A percentile compares a stretch with the other conserved stretches of the same genome.
phyloP scores from a whole-genome alignment of 345 rosid species.

The Luvunga scandens region DNA sequence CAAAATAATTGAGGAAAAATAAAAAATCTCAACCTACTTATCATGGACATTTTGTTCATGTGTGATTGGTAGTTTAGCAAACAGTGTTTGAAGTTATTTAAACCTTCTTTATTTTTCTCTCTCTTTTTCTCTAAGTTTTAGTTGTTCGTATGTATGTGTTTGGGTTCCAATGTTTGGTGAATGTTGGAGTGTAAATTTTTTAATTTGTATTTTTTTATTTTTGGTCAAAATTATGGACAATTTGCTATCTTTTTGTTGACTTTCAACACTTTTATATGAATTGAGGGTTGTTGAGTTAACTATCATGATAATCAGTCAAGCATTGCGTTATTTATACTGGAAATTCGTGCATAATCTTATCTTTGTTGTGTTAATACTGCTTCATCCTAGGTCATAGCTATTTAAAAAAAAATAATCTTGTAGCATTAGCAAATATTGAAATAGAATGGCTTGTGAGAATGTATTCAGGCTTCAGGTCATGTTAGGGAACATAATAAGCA shows the following conservation, averaged over 20 bases:
- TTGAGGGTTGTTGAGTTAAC: neutral
- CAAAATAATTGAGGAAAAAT: no score
- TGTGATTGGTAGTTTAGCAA: constrained; percentile 38
- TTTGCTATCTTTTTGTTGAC: neutral
- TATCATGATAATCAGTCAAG: no score
- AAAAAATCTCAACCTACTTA: no score
- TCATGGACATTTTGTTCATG: no score
- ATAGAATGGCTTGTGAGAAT: neutral
- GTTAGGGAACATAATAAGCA: neutral
- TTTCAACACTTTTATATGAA: neutral
- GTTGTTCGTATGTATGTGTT: no score
- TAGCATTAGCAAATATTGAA: neutral
- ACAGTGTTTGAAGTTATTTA: neutral
- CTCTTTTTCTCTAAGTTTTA: neutral
- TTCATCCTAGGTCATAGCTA: neutral
- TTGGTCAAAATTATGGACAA: neutral
- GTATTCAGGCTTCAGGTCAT: neutral
- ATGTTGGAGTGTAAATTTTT: neutral
- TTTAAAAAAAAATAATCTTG: neutral
- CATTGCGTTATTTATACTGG: neutral
- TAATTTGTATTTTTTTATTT: neutral
- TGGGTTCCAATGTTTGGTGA: neutral
- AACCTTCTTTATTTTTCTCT: no score
- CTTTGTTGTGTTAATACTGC: neutral
- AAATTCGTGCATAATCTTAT: neutral